A percentile compares a stretch with the other conserved stretches of the same genome.
Evolutionary conservation across 169 alveolate species (phyloP).

Genomic region (Plasmodium adleri): DNA sequence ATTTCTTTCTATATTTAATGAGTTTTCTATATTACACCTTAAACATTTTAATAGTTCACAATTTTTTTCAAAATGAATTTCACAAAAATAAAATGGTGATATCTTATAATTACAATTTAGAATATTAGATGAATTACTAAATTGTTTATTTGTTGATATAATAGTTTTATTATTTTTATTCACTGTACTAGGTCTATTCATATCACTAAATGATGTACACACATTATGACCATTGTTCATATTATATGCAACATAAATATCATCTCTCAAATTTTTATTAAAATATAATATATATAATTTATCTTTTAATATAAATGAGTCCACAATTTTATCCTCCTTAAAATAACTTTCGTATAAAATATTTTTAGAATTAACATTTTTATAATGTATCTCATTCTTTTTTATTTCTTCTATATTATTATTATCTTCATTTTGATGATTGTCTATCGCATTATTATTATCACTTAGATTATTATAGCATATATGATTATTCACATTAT

Average conservation of each 20-base stretch:
- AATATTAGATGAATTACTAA: no score
- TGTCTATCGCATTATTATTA: neutral
- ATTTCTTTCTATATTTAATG: neutral
- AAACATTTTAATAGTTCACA: slow-evolving; percentile 32
- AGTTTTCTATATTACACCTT: slow-evolving; percentile 25
- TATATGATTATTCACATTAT: neutral
- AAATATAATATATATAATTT: slow-evolving; percentile 27
- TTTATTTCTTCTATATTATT: neutral
- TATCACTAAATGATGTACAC: neutral
- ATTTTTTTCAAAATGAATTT: slow-evolving; percentile 20
- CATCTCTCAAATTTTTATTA: slow-evolving; percentile 1
- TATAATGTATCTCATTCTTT: neutral
- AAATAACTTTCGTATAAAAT: neutral
- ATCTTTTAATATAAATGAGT: slow-evolving; percentile 18
- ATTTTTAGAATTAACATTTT: neutral
- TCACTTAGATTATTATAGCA: no score
- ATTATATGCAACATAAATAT: slow-evolving; percentile 29
- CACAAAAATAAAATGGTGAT: slow-evolving; percentile 42
- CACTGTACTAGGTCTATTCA: neutral
- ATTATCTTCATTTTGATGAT: neutral
- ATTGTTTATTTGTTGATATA: no score
- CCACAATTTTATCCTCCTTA: slow-evolving; percentile 18
- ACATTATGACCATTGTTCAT: slow-evolving; percentile 18
- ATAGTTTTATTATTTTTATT: neutral
- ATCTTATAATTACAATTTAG: no score